Evolutionary conservation across 345 rosid genomes (phyloP).

Genomic region (Linum usitatissimum): DNA sequence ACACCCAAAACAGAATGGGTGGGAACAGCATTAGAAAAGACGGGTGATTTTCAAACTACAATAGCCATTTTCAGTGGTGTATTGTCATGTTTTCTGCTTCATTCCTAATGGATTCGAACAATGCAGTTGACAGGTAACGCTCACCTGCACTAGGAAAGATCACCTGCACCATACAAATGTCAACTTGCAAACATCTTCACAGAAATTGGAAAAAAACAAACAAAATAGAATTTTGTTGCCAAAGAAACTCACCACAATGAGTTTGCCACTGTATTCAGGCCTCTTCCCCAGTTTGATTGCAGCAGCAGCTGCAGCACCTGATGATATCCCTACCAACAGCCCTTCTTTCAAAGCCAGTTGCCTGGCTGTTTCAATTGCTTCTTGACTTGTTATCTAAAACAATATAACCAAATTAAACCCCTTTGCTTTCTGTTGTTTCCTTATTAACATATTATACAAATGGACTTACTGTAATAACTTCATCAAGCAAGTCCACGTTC

Average conservation of each 20-base stretch:
- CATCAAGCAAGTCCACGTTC: constrained; percentile 37
- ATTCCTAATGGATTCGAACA: constrained; percentile 8
- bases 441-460: too few relatives aligned
- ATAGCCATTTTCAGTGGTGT: not conserved
- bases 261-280: constrained; percentile 10
- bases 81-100: constrained; percentile 6
- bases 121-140: constrained; percentile 7
- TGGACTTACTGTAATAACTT: constrained; percentile 36
- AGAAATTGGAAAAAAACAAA: not conserved
- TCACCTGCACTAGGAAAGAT: constrained; percentile 11
- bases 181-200: not conserved
- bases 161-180: constrained; percentile 2
- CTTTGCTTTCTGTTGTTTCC: too few relatives aligned
- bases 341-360: constrained; percentile 17
- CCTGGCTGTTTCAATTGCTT: constrained; percentile 16
- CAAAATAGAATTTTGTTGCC: too few relatives aligned
- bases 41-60: not conserved
- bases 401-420: not conserved
- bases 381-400: constrained; percentile 17
- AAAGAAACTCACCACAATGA: constrained; percentile 8
- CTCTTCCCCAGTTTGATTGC: constrained; percentile 10
- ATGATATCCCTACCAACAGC: constrained; percentile 16
- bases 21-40: too few relatives aligned
- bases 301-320: constrained; percentile 11
- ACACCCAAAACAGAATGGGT: too few relatives aligned